Base-by-base conservation (phyloP, 2,329 filamentous ascomycete genomes). In the Hirsutella minnesotensis region DNA sequence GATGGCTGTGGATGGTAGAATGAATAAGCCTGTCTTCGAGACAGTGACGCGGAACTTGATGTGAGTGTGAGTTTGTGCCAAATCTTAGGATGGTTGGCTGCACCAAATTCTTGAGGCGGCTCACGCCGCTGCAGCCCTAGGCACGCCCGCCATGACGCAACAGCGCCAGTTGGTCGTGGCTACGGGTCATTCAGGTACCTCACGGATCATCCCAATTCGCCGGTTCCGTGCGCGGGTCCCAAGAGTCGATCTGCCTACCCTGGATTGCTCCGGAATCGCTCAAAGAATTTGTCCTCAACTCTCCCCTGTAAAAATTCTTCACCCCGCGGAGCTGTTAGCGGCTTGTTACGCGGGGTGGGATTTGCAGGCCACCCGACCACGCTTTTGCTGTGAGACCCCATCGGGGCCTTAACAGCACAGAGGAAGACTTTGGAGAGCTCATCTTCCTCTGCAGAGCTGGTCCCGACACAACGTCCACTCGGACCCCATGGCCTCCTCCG, bases 131-230 rank as follows among this genome's bases (percentile, higher is more conserved):
- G 21, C 22, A 27, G 20, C 37, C 20, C 40, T 31, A 58, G 56
- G 54, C 56, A 58, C 55, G 50, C 51, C 48, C 47, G 49, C 48
- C 56, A 56, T 59, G 57, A 59, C 57, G 57, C 57, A 59, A 59
- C 50, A 16, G 29, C 45, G 37, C 41, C 35, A 30, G 27, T 39
- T 37, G 31, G 38, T 19, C 15, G 4, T 15, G 33, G 3, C 33
- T 31, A 40, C 45, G 46, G 42, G 42, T 34, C 35, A 45, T 43
- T 35, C 13, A 39, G n/a, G 24, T 12, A 27, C 24, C 7, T 7
- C 7, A 7, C 24, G 24, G 24, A n/a, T n/a, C n/a, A n/a, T n/a
- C n/a, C n/a, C n/a, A n/a, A 30, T 19, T 2, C 24, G 38, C 43
- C 43, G 43, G 4, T 24, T 35, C 42, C 37, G 38, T 12, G 13